Conservation (phyloP, 108 stramenopile genomes). For the Pseudonitzschia multiseries region DNA sequence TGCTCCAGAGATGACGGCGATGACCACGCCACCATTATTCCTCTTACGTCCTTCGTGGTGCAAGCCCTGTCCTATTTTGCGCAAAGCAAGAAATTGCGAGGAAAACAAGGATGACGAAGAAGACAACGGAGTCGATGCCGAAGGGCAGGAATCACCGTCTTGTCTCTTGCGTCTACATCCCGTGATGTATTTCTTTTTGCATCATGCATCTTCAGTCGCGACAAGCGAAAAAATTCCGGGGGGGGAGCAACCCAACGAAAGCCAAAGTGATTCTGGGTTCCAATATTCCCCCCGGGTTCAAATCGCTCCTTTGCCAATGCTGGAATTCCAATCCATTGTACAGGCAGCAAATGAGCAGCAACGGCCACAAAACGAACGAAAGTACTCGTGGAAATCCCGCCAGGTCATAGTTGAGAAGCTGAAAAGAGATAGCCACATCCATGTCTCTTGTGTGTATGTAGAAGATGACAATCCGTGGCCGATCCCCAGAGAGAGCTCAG, state of each 20-base stretch:
- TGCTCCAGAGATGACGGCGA: not conserved
- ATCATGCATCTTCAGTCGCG: not conserved
- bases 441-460: not conserved
- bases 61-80: not conserved
- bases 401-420: not conserved
- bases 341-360: not conserved
- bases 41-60: constrained; percentile 1
- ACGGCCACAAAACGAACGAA: not conserved
- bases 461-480: not conserved
- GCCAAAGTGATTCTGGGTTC: not conserved
- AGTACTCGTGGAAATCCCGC: not conserved
- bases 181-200: constrained; percentile 11
- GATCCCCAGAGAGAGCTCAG: not conserved
- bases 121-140: too few relatives aligned
- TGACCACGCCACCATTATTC: not conserved
- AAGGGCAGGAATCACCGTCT: not conserved
- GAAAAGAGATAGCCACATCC: not conserved
- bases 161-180: constrained; percentile 6
- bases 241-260: not conserved
- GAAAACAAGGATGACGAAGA: not conserved
- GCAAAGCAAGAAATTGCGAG: not conserved
- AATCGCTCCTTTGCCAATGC: constrained; percentile 9
- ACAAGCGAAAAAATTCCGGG: not conserved
- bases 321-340: constrained; percentile 13
- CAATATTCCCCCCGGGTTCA: not conserved